Base-by-base conservation (phyloP, 495 filamentous ascomycete species). In the Penicillium daleae region DNA sequence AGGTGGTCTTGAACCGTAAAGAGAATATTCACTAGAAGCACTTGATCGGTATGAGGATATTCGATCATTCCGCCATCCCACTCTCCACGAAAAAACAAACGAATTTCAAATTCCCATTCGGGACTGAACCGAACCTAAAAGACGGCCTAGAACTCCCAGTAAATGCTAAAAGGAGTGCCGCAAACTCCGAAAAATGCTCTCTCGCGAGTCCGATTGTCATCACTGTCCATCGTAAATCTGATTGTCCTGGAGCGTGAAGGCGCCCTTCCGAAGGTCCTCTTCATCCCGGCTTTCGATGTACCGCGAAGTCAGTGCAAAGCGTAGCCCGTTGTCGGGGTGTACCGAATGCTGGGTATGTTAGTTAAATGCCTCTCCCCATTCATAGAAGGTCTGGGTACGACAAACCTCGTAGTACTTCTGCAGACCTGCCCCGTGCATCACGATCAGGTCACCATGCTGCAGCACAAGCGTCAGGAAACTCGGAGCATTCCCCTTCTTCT, bases 351-450 rank as follows among this genome's bases (percentile, higher is more conserved):
- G 64, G 32, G 53, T 50, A 1, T 17, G 27, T 64, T 52, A 64
- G 13, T 13, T 31, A 32, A 13, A 32, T 0, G 21, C 53, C n/a
- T 13, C 2, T 27, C 24, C n/a, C 10, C 29, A 19, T 49, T 24
- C 32, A 40, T n/a, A 21, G n/a, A n/a, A 6, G 6, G 9, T 0
- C 3, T 27, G 17, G 6, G 17, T 0, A 26, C 24, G 3, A 56
- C 81, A 54, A 69, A 89, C 90, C 73, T 93, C 90, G 61, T 87
- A 94, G 32, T 83, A 80, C 63, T 84, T 83, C 67, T 96, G 93
- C 31, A 96, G 85, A 2, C 78, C 68, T 0, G 76, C 76, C 0
- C 92, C 92, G 67, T 92, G 85, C 93, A 96, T 96, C 3, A 96
- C 81, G 27, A 96, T 82, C 49, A 93, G 80, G 68, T 96, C 92